Base-by-base conservation (phyloP, 805 yeast species). In the Saccharomycopsis selenospora region DNA sequence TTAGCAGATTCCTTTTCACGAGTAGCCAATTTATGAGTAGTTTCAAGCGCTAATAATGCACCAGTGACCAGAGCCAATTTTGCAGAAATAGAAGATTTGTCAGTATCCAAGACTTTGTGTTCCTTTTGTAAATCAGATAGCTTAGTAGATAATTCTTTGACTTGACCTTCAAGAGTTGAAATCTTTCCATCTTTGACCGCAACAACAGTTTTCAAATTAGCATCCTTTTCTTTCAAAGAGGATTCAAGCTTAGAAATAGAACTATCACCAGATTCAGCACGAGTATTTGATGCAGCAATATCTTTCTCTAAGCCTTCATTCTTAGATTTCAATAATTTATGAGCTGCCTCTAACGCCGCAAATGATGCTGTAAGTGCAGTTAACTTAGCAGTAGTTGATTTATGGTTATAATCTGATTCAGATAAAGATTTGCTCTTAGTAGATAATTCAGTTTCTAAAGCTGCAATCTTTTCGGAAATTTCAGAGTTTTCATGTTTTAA, bases 1-100 rank as follows among this genome's bases (percentile, higher is more conserved):
- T 18, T 26, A 4, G 23, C 41, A 33, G 46, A 36, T 13, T 50
- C 46, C 5, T 43, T 26, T 2, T 42, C 42, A 11, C 42, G 65
- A 17, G 59, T 61, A 30, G 61, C 57, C 46, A 63, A 62, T 4
- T 67, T 54, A 42, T 52, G 51, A 22, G 55, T 50, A 24, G 26
- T 3, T n/a, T 52, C 40, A 25, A 52, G 33, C 6, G 53, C 53
- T 22, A 40, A 45, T 36, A 52, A 46, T 20, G 55, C 46, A 40
- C 53, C 55, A 13, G 45, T 18, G 14, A 45, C n/a, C 26, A 47
- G 50, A 22, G 45, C 45, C 4, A 48, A 36, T 20, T 48, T 51
- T 4, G 47, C 43, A 11, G 49, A 38, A 20, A 18, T 42, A 17
- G 47, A 36, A 5, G 52, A 46, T 25, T 48, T 49, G 2, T 38